These are phyloP conservation scores for Fusarium penzigii DNA, from an alignment of 2,329 filamentous ascomycete species.

Conservation along the genomic window DNA sequence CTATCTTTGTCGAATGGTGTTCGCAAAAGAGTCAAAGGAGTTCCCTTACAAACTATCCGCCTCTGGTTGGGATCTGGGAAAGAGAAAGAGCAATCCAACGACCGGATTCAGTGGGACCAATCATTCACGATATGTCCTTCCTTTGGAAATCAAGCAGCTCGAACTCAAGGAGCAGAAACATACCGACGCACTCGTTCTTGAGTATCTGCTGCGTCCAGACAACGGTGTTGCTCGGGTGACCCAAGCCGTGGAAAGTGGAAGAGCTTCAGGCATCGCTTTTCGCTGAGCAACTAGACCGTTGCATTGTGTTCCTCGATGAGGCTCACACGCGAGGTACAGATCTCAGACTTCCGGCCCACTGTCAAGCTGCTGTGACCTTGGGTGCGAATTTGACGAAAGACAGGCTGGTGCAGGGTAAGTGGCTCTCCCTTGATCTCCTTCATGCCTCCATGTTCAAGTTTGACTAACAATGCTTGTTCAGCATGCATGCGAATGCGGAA, in stretches of 20 bases:
- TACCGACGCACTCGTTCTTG: conserved; percentile 68
- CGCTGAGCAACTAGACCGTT: conserved; percentile 53
- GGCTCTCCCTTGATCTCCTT: no score
- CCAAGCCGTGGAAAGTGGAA: conserved; percentile 39
- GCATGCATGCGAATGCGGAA: conserved; percentile 72
- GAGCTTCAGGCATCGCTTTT: conserved; percentile 61
- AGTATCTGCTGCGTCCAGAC: conserved; percentile 55
- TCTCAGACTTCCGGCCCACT: conserved; percentile 57
- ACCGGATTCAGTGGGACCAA: conserved; percentile 73
- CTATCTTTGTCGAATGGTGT: conserved; percentile 59
- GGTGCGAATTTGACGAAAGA: conserved; percentile 69
- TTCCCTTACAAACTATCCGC: conserved; percentile 64
- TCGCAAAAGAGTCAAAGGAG: conserved; percentile 62
- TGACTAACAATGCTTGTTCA: conserved; percentile 24
- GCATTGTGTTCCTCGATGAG: conserved; percentile 70
- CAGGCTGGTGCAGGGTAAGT: conserved; percentile 63
- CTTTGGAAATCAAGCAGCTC: conserved; percentile 54
- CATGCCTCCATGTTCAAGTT: not conserved
- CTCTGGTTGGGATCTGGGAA: conserved; percentile 67
- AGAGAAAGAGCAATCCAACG: conserved; percentile 46
- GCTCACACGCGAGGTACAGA: conserved; percentile 71
- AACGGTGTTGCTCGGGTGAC: conserved; percentile 39
- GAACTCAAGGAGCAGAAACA: conserved; percentile 57
- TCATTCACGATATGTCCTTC: conserved; percentile 60
- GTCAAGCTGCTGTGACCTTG: conserved; percentile 67